Evolutionary conservation across 139 green algal species (phyloP).

Genomic region (Pseudopediastrum boryanum): DNA sequence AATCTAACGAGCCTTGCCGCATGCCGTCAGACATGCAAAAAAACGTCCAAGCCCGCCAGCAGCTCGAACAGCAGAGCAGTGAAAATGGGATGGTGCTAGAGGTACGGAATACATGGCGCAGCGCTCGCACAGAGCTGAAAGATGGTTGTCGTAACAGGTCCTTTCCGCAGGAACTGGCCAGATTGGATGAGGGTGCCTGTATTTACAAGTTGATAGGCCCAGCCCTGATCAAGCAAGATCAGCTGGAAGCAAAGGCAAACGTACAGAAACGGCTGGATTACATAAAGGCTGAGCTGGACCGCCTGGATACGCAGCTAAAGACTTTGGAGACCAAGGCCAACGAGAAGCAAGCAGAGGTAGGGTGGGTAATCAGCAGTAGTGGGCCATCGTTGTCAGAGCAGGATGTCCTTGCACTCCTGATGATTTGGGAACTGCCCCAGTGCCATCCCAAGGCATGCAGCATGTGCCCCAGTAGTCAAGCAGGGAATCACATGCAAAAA

Average conservation of each 20-base stretch:
- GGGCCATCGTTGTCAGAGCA: background rate
- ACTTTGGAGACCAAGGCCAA: constrained; percentile 50
- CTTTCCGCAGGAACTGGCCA: constrained; percentile 76
- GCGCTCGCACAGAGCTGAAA: background rate
- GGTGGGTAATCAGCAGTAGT: background rate
- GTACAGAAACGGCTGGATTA: constrained; percentile 91
- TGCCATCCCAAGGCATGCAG: too few relatives aligned
- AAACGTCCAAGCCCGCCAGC: constrained; percentile 44
- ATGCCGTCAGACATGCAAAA: constrained; percentile 59
- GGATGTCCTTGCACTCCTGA: background rate
- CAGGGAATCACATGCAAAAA: too few relatives aligned
- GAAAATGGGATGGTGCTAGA: constrained; percentile 80
- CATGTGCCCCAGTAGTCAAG: too few relatives aligned
- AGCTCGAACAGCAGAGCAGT: constrained; percentile 67
- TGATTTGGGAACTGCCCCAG: background rate
- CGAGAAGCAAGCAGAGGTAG: constrained; percentile 58
- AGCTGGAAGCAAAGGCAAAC: constrained; percentile 86
- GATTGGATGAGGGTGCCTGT: constrained; percentile 73
- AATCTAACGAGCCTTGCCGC: background rate
- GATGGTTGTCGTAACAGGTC: background rate
- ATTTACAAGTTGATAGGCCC: constrained; percentile 93
- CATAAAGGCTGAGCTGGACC: constrained; percentile 66
- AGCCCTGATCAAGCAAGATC: constrained; percentile 86
- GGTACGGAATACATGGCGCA: constrained; percentile 24
- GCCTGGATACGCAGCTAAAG: constrained; percentile 55